phyloP scores from a whole-genome alignment of 257 asterid species.

The Verbena officinalis region DNA sequence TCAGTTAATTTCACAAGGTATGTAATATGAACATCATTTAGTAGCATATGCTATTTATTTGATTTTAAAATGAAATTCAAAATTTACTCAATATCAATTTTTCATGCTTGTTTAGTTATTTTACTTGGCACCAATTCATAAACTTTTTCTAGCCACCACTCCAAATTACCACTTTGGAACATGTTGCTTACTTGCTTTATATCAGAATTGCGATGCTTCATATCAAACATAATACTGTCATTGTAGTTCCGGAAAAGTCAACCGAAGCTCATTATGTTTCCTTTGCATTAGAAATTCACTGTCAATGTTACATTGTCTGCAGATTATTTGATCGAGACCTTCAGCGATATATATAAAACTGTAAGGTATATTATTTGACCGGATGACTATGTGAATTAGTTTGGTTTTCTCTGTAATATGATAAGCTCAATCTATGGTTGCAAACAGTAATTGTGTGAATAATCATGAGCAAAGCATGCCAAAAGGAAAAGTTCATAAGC shows the following conservation, averaged over 20 bases:
- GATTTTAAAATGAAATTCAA: conserved; percentile 4
- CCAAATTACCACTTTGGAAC: too few species aligned
- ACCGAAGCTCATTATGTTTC: background rate
- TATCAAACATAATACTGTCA: background rate
- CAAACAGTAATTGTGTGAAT: background rate
- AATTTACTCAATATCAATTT: background rate
- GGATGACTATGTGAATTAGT: too few species aligned
- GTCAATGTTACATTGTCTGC: conserved; percentile 37
- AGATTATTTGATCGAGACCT: conserved; percentile 80
- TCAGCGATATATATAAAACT: conserved; percentile 66
- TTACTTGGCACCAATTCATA: too few species aligned
- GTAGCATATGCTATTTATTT: background rate
- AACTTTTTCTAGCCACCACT: too few species aligned
- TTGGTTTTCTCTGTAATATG: too few species aligned
- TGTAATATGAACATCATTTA: conserved; percentile 22
- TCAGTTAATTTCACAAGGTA: conserved; percentile 81
- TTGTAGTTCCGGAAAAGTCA: too few species aligned
- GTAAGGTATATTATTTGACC: conserved; percentile 53
- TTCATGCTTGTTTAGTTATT: too few species aligned
- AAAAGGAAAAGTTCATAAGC: conserved; percentile 10
- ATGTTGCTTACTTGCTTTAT: too few species aligned
- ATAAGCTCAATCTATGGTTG: background rate
- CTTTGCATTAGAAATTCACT: conserved; percentile 24
- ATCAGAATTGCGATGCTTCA: background rate
- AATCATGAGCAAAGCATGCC: too few species aligned